These are phyloP conservation scores for Salix exigua DNA, from an alignment of 345 rosid species.

Conservation along the genomic window DNA sequence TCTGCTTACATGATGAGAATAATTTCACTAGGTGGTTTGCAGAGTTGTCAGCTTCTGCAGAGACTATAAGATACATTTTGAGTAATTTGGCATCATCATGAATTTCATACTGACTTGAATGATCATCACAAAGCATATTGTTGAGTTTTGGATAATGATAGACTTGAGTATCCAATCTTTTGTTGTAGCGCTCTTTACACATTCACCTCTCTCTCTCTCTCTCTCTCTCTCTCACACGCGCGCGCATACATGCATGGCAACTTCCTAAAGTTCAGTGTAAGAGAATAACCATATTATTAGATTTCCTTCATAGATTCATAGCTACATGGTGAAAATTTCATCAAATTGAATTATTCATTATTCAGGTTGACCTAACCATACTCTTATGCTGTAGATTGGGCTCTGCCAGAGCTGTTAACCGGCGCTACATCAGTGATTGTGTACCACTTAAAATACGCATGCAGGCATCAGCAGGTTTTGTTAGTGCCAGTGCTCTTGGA, in stretches of 20 bases:
- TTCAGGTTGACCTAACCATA: constrained; percentile 14
- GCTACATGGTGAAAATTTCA: background rate
- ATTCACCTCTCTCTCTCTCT: background rate
- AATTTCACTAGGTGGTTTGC: constrained; percentile 65
- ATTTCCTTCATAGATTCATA: background rate
- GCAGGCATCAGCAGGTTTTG: constrained; percentile 99
- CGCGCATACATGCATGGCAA: background rate
- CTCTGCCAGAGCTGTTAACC: constrained; percentile 98
- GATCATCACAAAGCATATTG: background rate
- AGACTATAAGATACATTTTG: constrained; percentile 90
- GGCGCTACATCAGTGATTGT: constrained; percentile 96
- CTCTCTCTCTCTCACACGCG: too few relatives aligned
- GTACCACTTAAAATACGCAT: constrained; percentile 82
- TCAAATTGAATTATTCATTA: background rate
- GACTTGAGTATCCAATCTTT: background rate
- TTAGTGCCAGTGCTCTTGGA: constrained; percentile 99
- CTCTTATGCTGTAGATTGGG: constrained; percentile 63
- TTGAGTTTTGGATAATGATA: background rate
- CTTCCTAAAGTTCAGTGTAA: background rate
- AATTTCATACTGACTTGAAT: background rate
- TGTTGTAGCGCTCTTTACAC: background rate
- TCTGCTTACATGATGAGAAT: constrained; percentile 4
- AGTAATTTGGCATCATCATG: constrained; percentile 5
- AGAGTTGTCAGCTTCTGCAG: constrained; percentile 94
- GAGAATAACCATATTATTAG: background rate